Evolutionary conservation across 1,284 basidiomycete species (phyloP), one percentile per base, ranked within the genome.

Genomic region (Sanguinoderma infundibulare): DNA sequence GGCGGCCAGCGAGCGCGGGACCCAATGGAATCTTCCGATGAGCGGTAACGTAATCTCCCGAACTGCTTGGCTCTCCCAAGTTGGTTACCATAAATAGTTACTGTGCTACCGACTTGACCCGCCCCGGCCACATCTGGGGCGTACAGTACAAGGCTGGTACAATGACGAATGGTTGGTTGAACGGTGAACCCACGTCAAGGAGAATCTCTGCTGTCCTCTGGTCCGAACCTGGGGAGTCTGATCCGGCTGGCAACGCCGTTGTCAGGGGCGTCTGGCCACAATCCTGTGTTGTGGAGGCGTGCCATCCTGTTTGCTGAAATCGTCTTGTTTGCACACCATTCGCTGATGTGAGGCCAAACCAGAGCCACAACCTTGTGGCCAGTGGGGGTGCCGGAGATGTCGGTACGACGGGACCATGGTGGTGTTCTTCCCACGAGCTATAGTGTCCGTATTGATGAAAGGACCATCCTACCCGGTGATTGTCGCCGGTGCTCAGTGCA

Each of bases 31-130:
- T 55, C 35, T 9, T 12, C 42, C 34, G 42, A n/a, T 5, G 17
- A 26, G 28, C 9, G 20, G 39, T 51, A 38, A 59, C 51, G 51
- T 59, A 59, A 56, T 39, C 50, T 52, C 32, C 42, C 14, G 51
- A 57, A 24, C 51, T 51, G 59, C 53, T 55, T 49, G 49, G 55
- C 60, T 51, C 55, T 47, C 28, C 55, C 49, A 61, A 55, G 59
- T 49, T 59, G 51, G 32, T 65, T 65, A 61, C 64, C 61, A 62
- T 58, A 59, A 46, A 53, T 42, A 53, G 64, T 17, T 54, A 39
- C 40, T 32, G 14, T 12, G 17, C 47, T 17, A 32, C 55, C 46
- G 55, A 38, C 1, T 28, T 36, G 42, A 30, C 47, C 40, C 47
- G 49, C 22, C 15, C 14, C 47, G 49, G 32, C 15, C 14, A 39